Evolutionary conservation across 441 rosid species (phyloP).

Genomic region (Mallotus japonicus): DNA sequence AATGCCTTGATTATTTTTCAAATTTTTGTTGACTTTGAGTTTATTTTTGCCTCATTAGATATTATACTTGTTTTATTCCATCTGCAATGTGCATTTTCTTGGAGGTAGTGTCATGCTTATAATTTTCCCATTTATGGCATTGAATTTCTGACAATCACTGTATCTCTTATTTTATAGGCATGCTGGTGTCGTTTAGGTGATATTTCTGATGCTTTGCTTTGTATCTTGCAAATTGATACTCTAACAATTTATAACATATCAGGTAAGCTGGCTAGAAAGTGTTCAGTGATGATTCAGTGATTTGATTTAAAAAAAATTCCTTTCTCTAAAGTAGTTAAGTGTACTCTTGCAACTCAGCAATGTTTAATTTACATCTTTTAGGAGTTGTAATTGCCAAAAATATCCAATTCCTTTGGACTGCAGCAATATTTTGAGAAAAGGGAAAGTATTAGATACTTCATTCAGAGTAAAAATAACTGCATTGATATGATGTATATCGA

Average conservation of each 20-base stretch:
- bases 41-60: not conserved
- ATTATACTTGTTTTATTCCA: not conserved
- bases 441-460: not conserved
- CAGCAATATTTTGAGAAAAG: not conserved
- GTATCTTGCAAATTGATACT: slow-evolving; percentile 69
- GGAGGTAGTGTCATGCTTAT: not conserved
- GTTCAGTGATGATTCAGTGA: not conserved
- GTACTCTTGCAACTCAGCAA: not conserved
- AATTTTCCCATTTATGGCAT: not conserved
- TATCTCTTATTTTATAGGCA: slow-evolving; percentile 45
- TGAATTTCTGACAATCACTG: slow-evolving; percentile 19
- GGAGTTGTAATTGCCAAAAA: not conserved
- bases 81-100: not conserved
- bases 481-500: not conserved
- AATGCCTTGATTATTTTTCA: too few species aligned
- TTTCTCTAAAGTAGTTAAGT: not conserved
- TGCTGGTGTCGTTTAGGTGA: slow-evolving; percentile 89
- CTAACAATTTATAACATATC: slow-evolving; percentile 69
- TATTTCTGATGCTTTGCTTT: slow-evolving; percentile 62
- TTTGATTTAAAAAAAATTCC: not conserved
- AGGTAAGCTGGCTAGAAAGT: slow-evolving; percentile 42
- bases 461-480: too few species aligned
- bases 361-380: not conserved
- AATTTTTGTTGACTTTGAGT: not conserved
- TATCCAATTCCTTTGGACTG: not conserved